phyloP scores from a whole-genome alignment of 2,329 filamentous ascomycete species.

The Colletotrichum lindemuthianum region DNA sequence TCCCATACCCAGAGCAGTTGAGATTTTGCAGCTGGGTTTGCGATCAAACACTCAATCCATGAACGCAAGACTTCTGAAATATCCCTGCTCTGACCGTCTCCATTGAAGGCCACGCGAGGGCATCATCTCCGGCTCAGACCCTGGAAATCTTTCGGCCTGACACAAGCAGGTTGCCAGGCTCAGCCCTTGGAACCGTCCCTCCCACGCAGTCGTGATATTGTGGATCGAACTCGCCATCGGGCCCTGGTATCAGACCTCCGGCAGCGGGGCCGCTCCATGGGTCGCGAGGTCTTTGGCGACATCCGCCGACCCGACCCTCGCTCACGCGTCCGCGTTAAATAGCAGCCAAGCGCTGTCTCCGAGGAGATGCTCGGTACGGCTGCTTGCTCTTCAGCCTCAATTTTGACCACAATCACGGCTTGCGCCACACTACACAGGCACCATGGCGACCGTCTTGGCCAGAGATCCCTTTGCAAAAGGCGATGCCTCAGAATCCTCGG shows the following conservation, averaged over 20 bases:
- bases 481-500: conserved; percentile 16
- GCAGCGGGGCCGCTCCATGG: too few relatives aligned
- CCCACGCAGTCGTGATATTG: conserved; percentile 18
- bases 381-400: not conserved
- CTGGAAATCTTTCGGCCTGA: not conserved
- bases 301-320: conserved; percentile 9
- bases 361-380: not conserved
- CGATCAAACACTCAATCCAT: too few relatives aligned
- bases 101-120: too few relatives aligned
- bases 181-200: not conserved
- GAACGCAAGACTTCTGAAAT: too few relatives aligned
- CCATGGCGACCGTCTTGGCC: conserved; percentile 36
- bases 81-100: too few relatives aligned
- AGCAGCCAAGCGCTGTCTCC: not conserved
- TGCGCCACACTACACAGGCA: not conserved
- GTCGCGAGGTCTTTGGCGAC: conserved; percentile 3
- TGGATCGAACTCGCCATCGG: conserved; percentile 27
- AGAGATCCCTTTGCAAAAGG: conserved; percentile 10
- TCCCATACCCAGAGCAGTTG: too few relatives aligned
- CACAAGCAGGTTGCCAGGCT: not conserved
- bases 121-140: not conserved
- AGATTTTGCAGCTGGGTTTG: too few relatives aligned
- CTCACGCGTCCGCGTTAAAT: not conserved
- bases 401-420: not conserved
- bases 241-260: not conserved